phyloP scores from a whole-genome alignment of 73 alveolate genomes.

The Paramecium primaurelia region DNA sequence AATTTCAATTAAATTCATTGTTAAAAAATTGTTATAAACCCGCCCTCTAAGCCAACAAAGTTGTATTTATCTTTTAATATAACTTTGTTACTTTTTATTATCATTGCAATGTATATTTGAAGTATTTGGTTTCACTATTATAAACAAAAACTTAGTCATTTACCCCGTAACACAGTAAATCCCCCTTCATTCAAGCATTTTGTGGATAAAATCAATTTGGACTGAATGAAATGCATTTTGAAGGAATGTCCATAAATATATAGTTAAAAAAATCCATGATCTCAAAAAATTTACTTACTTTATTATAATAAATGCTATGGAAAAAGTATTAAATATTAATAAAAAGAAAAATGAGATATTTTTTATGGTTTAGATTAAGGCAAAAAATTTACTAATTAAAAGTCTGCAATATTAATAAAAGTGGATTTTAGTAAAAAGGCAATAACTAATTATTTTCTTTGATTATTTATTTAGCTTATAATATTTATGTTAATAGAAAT shows the following conservation, averaged over 20 bases:
- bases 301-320: no score
- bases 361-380: no score
- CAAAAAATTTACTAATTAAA: no score
- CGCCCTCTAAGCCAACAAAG: conserved; percentile 29
- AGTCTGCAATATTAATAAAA: no score
- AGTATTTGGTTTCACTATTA: neutral
- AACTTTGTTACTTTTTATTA: neutral
- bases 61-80: neutral
- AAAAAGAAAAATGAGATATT: no score
- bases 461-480: no score
- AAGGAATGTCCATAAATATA: conserved; percentile 18
- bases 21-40: conserved; percentile 1
- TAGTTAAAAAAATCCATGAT: no score
- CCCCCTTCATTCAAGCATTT: neutral
- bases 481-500: no score
- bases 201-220: conserved; percentile 43
- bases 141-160: conserved; percentile 14
- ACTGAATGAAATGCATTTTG: conserved; percentile 11
- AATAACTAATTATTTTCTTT: no score
- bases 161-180: neutral
- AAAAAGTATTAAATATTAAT: no score
- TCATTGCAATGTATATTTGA: neutral
- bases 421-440: no score
- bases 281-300: no score
- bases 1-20: neutral